Evolutionary conservation across 2,329 filamentous ascomycete species (phyloP).

Genomic region (Cladosporium austrohemisphaericum): DNA sequence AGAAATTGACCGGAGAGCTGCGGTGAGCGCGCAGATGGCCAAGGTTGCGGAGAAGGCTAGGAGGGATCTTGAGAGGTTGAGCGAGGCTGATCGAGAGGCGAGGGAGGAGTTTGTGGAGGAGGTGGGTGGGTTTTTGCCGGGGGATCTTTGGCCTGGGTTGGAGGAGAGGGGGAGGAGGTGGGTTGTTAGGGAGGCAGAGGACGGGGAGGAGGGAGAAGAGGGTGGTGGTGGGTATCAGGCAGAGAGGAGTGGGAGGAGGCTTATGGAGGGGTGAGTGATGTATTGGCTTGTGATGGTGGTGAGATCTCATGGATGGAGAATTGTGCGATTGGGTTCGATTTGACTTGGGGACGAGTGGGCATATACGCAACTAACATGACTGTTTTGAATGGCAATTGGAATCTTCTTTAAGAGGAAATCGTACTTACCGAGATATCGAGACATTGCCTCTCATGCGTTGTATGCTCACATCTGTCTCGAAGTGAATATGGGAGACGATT

Average conservation of each 20-base stretch:
- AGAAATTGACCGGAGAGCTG: slow-evolving; percentile 72
- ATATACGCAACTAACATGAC: no score
- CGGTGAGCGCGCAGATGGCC: slow-evolving; percentile 69
- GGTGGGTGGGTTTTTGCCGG: slow-evolving; percentile 78
- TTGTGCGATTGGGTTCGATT: no score
- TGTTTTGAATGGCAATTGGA: no score
- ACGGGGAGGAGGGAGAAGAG: not conserved
- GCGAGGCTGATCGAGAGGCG: slow-evolving; percentile 62
- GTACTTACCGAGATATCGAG: no score
- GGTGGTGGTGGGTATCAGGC: not conserved
- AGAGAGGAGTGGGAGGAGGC: not conserved
- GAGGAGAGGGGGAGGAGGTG: slow-evolving; percentile 23
- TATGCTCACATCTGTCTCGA: no score
- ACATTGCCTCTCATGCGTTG: no score
- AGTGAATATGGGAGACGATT: no score
- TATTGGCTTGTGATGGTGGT: no score
- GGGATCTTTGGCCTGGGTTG: slow-evolving; percentile 30
- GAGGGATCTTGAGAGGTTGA: slow-evolving; percentile 70
- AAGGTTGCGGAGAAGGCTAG: slow-evolving; percentile 73
- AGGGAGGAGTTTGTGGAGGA: slow-evolving; percentile 76
- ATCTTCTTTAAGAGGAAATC: no score
- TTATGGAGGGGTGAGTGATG: slow-evolving; percentile 13
- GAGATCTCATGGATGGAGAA: no score
- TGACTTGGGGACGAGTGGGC: no score
- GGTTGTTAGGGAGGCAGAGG: slow-evolving; percentile 18